Conservation (phyloP, 176 grass and related monocot genomes). For the Hordeum marinum region DNA sequence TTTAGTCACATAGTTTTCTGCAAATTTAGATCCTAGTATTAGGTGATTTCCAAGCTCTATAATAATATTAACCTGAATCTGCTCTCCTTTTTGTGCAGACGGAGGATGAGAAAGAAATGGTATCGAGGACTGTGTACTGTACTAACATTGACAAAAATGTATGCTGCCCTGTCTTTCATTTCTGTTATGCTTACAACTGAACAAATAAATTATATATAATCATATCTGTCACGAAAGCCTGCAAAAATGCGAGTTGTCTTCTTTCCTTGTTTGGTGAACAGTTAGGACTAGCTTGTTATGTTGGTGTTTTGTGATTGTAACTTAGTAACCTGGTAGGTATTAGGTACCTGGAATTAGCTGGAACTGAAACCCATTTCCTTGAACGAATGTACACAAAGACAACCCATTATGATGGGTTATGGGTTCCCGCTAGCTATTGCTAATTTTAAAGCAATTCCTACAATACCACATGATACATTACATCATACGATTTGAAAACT, state of each 20-base stretch:
- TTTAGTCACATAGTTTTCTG: not conserved
- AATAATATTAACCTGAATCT: slow-evolving; percentile 10
- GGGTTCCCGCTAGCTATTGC: not conserved
- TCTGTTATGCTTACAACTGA: not conserved
- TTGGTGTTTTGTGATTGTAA: not conserved
- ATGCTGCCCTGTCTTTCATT: slow-evolving; percentile 2
- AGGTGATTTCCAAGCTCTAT: not conserved
- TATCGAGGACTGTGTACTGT: slow-evolving; percentile 96
- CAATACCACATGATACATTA: not conserved
- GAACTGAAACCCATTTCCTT: not conserved
- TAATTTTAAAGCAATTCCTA: not conserved
- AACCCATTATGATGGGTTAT: not conserved
- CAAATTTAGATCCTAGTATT: not conserved
- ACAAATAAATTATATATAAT: not conserved
- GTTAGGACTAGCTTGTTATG: not conserved
- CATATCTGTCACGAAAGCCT: not conserved
- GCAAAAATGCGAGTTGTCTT: not conserved
- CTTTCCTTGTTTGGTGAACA: not conserved
- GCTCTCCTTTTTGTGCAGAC: slow-evolving; percentile 49
- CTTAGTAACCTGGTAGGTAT: not conserved
- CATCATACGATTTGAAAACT: not conserved
- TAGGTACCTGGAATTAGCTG: not conserved
- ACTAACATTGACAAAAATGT: slow-evolving; percentile 99
- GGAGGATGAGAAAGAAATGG: slow-evolving; percentile 96
- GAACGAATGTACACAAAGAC: not conserved